Evolutionary conservation across 768 basidiomycete species (phyloP), one percentile per base, ranked within the genome.

Genomic region (Suillus subalutaceus): DNA sequence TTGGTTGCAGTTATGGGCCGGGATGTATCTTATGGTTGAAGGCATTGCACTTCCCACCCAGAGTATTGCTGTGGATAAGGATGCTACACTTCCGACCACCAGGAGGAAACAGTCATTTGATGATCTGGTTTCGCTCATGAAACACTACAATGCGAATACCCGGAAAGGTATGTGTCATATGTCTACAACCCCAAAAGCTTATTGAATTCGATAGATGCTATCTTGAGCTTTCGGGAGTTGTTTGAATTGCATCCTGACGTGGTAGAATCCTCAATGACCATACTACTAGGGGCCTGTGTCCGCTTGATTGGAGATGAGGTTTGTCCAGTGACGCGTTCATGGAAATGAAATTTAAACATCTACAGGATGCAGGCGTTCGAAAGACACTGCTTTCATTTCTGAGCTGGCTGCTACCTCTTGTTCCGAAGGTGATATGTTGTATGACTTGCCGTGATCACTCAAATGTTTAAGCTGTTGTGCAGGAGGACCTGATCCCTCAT

Each of bases 11-110:
- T 20, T 13, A 5, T 20, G 3, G 18, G 32, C 2, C n/a, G 18
- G 8, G 32, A 65, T 38, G 5, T 46, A 46, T 65, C 16, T 40
- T 32, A 43, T 32, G 38, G 26, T 15, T 37, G 46, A 72, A 98
- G 96, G 94, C 30, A 97, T 99, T 75, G 91, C 89, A 30, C 83
- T 99, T 38, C 97, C 96, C 1, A 85, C 85, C 1, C 97, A 99
- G 79, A 90, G 89, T 43, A 93, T 95, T 67, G 76, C 83, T 3
- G 71, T 81, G 16, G 83, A 88, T 63, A 90, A 86, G 73, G 82
- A 87, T 63, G 75, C 77, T 5, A 76, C 77, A 53, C 81, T 82
- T 20, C 94, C 94, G 5, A 89, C 86, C 0, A 98, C 96, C 0
- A 90, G 81, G 71, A 82, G 92, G 56, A 91, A 89, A 67, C 84